A percentile compares a stretch with the other conserved stretches of the same genome.
These are phyloP conservation scores for Suillus discolor DNA, from an alignment of 768 basidiomycete genomes.

Conservation along the genomic window DNA sequence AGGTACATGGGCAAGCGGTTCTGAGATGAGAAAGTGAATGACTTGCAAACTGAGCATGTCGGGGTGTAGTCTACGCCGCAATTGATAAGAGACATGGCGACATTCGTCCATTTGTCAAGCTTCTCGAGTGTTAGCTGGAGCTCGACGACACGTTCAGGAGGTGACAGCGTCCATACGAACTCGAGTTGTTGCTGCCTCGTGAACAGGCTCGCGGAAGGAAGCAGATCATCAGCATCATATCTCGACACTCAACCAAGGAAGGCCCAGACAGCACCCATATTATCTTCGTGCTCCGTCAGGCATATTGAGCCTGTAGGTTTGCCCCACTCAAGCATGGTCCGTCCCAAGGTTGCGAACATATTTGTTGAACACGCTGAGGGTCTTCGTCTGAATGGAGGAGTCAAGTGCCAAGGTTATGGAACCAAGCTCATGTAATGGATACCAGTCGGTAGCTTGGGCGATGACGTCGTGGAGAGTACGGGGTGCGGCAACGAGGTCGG, in stretches of 20 bases:
- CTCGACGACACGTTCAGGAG: slow-evolving; percentile 28
- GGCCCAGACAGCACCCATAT: no score
- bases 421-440: no score
- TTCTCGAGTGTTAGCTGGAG: slow-evolving; percentile 27
- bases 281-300: no score
- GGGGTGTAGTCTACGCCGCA: slow-evolving; percentile 32
- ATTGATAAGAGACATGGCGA: slow-evolving; percentile 31
- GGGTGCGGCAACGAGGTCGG: no score
- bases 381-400: no score
- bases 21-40: neutral
- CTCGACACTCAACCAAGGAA: slow-evolving; percentile 39
- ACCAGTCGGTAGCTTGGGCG: no score
- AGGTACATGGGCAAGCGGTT: slow-evolving; percentile 6
- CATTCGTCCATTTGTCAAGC: slow-evolving; percentile 31
- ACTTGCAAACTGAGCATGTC: slow-evolving; percentile 29
- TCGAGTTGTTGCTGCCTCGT: slow-evolving; percentile 27
- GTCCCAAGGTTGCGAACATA: no score
- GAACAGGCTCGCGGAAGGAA: slow-evolving; percentile 20
- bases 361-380: no score
- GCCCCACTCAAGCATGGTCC: no score
- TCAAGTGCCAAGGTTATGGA: no score
- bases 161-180: slow-evolving; percentile 28
- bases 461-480: no score
- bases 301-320: no score
- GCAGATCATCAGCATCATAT: slow-evolving; percentile 24